Percentiles rank a stretch among this genome's conserved stretches.
Evolutionary conservation across 148 eudicot genomes (phyloP).

Genomic region (Rhododendron griersonianum): DNA sequence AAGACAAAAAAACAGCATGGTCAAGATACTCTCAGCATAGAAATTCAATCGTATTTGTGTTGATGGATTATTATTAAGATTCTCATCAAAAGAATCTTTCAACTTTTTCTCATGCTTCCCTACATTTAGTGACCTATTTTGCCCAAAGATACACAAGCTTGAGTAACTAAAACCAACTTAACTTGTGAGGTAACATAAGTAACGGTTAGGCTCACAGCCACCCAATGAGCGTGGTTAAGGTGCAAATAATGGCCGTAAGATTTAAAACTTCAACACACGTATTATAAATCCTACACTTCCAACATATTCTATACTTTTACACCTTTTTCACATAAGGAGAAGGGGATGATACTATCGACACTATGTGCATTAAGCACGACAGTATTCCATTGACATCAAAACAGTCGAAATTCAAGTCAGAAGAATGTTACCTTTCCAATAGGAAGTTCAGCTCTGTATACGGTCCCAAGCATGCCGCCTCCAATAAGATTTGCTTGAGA

Average conservation of each 20-base stretch:
- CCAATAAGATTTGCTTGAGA: slow-evolving; percentile 87
- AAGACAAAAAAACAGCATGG: neutral
- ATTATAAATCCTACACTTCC: neutral
- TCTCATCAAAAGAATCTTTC: slow-evolving; percentile 3
- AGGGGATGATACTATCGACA: neutral
- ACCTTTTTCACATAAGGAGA: neutral
- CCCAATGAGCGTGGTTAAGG: neutral
- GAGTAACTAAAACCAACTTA: neutral
- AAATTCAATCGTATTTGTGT: neutral
- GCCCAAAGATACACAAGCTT: neutral
- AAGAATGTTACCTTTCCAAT: slow-evolving; percentile 55
- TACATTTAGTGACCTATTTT: neutral
- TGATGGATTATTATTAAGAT: neutral
- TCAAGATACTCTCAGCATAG: neutral
- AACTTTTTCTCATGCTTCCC: neutral
- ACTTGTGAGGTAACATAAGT: neutral
- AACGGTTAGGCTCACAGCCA: neutral
- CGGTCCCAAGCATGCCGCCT: slow-evolving; percentile 68
- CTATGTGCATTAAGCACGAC: neutral
- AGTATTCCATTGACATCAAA: neutral
- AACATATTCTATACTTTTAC: neutral
- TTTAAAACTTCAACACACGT: neutral
- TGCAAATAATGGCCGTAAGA: neutral
- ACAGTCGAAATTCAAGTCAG: neutral
- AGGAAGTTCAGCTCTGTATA: slow-evolving; percentile 73